Percentiles rank a stretch among this genome's conserved stretches.
Evolutionary conservation across 1,139 yeast species (phyloP).

Genomic region (Magnusiomyces paraingens): DNA sequence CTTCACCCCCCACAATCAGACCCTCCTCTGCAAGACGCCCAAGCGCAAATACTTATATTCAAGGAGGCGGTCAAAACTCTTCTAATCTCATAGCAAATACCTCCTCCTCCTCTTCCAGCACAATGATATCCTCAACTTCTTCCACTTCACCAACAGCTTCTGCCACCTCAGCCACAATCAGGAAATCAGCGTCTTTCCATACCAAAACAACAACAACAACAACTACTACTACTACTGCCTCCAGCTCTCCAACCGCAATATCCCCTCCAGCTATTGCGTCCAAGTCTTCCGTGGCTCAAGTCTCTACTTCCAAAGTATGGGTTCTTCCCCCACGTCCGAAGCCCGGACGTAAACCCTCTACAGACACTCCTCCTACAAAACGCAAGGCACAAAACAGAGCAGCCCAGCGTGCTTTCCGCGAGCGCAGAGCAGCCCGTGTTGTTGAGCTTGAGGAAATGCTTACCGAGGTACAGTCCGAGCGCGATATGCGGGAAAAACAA

Average conservation of each 20-base stretch:
- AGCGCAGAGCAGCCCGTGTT: conserved; percentile 62
- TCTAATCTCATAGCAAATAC: neutral
- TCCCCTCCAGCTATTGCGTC: conserved; percentile 3
- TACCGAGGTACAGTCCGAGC: conserved; percentile 58
- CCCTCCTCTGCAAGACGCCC: conserved; percentile 2
- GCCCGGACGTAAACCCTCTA: conserved; percentile 84
- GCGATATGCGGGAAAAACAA: conserved; percentile 23
- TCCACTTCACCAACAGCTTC: neutral
- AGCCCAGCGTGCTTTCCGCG: conserved; percentile 85
- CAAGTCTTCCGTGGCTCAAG: conserved; percentile 12
- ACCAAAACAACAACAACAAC: neutral
- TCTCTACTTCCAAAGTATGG: conserved; percentile 75
- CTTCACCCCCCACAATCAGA: neutral
- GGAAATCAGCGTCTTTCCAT: conserved; percentile 11
- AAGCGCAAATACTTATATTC: neutral
- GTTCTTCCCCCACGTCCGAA: conserved; percentile 86
- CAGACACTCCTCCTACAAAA: conserved; percentile 39
- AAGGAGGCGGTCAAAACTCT: no score
- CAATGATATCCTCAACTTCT: no score
- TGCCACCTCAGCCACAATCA: conserved; percentile 12
- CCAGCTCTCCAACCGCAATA: conserved; percentile 4
- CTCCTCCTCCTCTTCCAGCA: neutral
- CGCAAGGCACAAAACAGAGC: conserved; percentile 86
- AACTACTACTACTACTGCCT: conserved; percentile 30
- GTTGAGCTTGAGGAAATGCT: conserved; percentile 49